Conservation (phyloP, 495 filamentous ascomycete species). For the Penicillium cataractarum region DNA sequence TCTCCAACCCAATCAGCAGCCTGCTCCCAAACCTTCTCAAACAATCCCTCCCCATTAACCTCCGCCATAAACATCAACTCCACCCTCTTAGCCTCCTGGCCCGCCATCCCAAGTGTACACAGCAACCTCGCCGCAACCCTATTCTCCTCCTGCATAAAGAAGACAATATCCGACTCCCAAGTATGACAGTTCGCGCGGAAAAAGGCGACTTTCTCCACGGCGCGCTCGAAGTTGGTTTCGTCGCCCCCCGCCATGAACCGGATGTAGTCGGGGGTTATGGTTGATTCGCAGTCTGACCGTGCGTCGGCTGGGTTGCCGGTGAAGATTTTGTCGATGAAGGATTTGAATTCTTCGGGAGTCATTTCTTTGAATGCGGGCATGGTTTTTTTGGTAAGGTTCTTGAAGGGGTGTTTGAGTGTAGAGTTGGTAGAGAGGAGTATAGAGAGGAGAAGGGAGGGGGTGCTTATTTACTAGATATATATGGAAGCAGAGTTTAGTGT, state of each 20-base stretch:
- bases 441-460: too few relatives aligned
- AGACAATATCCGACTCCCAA: neutral
- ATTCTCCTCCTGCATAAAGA: constrained; percentile 1
- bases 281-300: constrained; percentile 1
- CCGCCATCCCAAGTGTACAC: neutral
- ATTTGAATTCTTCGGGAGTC: neutral
- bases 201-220: constrained; percentile 1
- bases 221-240: constrained; percentile 4
- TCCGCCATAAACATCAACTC: constrained; percentile 11
- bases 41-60: constrained; percentile 1
- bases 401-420: too few relatives aligned
- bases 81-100: neutral
- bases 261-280: constrained; percentile 3
- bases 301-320: neutral
- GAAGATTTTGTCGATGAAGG: neutral
- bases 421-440: too few relatives aligned
- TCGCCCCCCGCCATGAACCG: constrained; percentile 4
- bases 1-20: neutral
- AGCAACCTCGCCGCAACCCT: neutral
- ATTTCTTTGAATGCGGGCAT: neutral
- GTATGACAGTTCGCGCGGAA: neutral
- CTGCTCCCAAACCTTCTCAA: constrained; percentile 6
- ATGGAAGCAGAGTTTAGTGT: too few relatives aligned
- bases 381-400: too few relatives aligned
- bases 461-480: too few relatives aligned